Conservation (phyloP, 495 filamentous ascomycete species). For the Aspergillus kassunensis region DNA sequence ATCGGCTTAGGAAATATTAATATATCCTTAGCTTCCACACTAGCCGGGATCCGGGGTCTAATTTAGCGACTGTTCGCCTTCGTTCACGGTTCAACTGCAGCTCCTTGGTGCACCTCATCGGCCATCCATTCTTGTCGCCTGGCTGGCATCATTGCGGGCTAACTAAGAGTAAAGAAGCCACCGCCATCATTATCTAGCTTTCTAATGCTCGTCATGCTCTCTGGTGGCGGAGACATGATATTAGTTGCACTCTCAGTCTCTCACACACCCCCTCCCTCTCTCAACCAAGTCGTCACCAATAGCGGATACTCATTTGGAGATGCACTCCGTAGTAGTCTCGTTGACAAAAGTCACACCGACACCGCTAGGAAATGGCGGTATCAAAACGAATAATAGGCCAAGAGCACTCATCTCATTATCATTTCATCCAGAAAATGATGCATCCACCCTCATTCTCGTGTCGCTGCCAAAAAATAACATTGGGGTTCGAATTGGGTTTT, state of each 20-base stretch:
- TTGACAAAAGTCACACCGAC: not conserved
- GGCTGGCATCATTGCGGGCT: not conserved
- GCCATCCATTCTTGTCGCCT: not conserved
- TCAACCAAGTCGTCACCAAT: not conserved
- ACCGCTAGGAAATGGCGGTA: not conserved
- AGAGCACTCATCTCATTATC: not conserved
- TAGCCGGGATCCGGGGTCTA: slow-evolving; percentile 23
- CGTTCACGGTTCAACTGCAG: slow-evolving; percentile 17
- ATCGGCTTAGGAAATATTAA: slow-evolving; percentile 20
- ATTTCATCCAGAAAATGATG: slow-evolving; percentile 15
- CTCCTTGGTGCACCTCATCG: slow-evolving; percentile 14
- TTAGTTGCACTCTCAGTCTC: not conserved
- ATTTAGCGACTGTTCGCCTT: slow-evolving; percentile 14
- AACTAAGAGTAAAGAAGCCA: not conserved
- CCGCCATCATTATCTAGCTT: not conserved
- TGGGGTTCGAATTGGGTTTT: slow-evolving; percentile 14
- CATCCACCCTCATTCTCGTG: slow-evolving; percentile 17
- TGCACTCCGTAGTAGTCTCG: not conserved
- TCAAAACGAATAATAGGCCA: not conserved
- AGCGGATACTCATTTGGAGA: too few relatives aligned
- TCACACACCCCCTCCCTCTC: too few relatives aligned
- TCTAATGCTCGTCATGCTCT: not conserved
- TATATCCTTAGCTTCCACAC: slow-evolving; percentile 13
- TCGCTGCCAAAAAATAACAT: slow-evolving; percentile 7
- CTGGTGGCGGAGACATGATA: not conserved